phyloP scores from a whole-genome alignment of 371 early-diverging fungal genomes.

The Choanephora cucurbitarum region DNA sequence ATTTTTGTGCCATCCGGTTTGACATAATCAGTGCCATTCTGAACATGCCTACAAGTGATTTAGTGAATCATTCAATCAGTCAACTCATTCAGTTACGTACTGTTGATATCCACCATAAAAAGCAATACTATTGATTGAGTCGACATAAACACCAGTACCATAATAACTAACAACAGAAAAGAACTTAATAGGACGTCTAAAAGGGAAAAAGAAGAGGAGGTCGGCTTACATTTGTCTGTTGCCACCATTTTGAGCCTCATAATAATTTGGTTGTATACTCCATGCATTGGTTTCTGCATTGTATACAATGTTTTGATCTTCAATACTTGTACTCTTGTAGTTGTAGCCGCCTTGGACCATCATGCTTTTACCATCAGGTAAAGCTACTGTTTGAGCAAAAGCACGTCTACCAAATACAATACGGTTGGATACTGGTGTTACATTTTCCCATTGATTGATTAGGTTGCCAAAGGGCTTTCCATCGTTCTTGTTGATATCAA shows the following conservation, averaged over 20 bases:
- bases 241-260: constrained; percentile 3
- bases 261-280: neutral
- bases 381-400: neutral
- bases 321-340: neutral
- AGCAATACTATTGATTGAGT: neutral
- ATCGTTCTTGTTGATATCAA: constrained; percentile 8
- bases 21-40: neutral
- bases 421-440: neutral
- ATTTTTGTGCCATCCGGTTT: neutral
- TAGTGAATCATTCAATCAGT: too few relatives aligned
- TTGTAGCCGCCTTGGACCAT: constrained; percentile 11
- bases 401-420: constrained; percentile 4
- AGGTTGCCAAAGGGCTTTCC: neutral
- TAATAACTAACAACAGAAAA: neutral
- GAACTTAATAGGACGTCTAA: too few relatives aligned
- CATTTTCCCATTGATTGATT: constrained; percentile 3
- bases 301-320: constrained; percentile 6
- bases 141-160: constrained; percentile 1
- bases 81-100: neutral
- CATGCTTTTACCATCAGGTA: constrained; percentile 6
- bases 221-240: constrained; percentile 8
- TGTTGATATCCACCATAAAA: constrained; percentile 9
- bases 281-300: constrained; percentile 5
- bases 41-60: constrained; percentile 1
- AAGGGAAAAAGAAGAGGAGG: neutral